Conservation (phyloP, 1,139 yeast genomes). For the Blastobotrys malaysiensis region DNA sequence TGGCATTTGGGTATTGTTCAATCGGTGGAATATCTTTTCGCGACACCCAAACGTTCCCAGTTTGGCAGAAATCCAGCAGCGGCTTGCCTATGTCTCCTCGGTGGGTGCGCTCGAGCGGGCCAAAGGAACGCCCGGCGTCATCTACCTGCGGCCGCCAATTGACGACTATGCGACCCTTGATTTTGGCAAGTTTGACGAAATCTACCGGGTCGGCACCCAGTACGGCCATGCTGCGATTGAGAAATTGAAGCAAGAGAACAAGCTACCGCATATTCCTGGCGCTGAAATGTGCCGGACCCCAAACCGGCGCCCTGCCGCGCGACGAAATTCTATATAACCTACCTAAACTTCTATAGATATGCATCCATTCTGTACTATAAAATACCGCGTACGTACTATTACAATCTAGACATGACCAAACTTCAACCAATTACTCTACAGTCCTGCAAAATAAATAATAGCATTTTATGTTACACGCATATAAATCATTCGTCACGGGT, state of each 20-base stretch:
- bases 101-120: constrained; percentile 90
- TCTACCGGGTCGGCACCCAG: constrained; percentile 69
- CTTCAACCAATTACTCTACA: no score
- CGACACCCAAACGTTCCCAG: constrained; percentile 84
- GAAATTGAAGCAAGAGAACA: constrained; percentile 47
- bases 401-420: no score
- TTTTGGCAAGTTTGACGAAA: constrained; percentile 87
- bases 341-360: no score
- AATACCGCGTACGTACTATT: no score
- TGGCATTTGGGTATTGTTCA: constrained; percentile 86
- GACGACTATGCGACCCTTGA: constrained; percentile 88
- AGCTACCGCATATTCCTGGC: constrained; percentile 63
- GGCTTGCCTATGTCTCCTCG: constrained; percentile 91
- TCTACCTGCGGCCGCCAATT: constrained; percentile 92
- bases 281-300: constrained; percentile 26
- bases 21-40: constrained; percentile 89
- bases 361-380: no score
- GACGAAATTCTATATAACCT: constrained; percentile 58
- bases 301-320: constrained; percentile 29
- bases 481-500: constrained; percentile 14
- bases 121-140: constrained; percentile 75
- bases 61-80: constrained; percentile 89
- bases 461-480: not conserved
- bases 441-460: constrained; percentile 2
- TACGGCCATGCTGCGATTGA: constrained; percentile 62